These are phyloP conservation scores for Cymbopogon citratus DNA, from an alignment of 176 grass and related monocot species.

Conservation along the genomic window DNA sequence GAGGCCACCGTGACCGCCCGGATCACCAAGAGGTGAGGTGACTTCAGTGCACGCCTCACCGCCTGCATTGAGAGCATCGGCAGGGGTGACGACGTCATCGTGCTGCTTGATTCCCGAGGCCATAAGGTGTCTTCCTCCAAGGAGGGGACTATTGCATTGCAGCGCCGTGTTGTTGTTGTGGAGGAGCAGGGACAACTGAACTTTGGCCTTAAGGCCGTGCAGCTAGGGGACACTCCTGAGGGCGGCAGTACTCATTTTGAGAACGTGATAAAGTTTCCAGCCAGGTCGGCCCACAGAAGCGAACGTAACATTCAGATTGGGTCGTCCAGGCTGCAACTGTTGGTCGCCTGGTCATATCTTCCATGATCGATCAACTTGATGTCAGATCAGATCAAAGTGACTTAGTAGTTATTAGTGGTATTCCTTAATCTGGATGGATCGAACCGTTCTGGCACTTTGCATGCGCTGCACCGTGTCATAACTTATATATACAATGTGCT, in stretches of 20 bases:
- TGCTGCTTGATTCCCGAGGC: neutral
- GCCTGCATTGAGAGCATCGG: neutral
- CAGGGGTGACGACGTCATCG: neutral
- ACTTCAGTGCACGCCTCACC: neutral
- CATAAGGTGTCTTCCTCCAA: neutral
- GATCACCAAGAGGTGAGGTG: neutral
- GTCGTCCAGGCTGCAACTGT: neutral
- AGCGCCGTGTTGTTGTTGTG: neutral
- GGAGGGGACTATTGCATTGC: neutral
- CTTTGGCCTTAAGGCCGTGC: neutral
- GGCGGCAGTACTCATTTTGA: neutral
- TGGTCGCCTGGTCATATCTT: too few relatives aligned
- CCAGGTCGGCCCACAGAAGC: neutral
- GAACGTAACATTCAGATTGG: neutral
- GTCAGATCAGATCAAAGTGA: too few relatives aligned
- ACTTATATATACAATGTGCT: too few relatives aligned
- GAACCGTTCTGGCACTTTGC: too few relatives aligned
- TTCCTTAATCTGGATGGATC: too few relatives aligned
- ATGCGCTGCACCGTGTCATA: too few relatives aligned
- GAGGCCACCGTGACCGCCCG: slow-evolving; percentile 3
- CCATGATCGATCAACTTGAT: too few relatives aligned
- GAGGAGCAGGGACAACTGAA: neutral
- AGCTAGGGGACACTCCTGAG: neutral
- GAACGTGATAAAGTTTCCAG: neutral
- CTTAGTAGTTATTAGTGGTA: too few relatives aligned